Conservation (phyloP, 257 asterid genomes). For the Henckelia pumila region DNA sequence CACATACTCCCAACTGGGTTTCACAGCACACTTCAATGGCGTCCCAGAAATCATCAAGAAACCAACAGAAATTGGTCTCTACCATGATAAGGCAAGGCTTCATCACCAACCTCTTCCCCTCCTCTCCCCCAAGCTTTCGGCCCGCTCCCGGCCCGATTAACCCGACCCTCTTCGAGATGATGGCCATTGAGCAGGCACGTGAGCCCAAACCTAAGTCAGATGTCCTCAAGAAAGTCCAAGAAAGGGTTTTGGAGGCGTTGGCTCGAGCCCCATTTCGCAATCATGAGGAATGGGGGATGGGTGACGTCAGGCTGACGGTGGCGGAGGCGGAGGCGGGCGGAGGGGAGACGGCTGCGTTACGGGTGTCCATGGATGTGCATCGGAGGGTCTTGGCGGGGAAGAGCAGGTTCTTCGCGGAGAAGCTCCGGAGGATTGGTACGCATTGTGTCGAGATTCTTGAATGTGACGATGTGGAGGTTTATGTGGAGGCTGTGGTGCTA, state of each 20-base stretch:
- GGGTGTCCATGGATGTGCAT: constrained; percentile 75
- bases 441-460: constrained; percentile 89
- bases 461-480: constrained; percentile 81
- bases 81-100: constrained; percentile 88
- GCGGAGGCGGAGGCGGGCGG: constrained; percentile 45
- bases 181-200: constrained; percentile 65
- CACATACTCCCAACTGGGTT: too few relatives aligned
- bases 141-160: constrained; percentile 30
- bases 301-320: constrained; percentile 85
- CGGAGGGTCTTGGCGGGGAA: constrained; percentile 53
- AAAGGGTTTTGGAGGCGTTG: constrained; percentile 52
- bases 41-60: constrained; percentile 41
- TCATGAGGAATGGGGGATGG: constrained; percentile 31
- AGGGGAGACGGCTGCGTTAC: constrained; percentile 32
- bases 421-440: constrained; percentile 60
- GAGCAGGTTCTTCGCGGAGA: constrained; percentile 81
- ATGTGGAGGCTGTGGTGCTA: constrained; percentile 73
- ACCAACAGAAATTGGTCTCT: constrained; percentile 55
- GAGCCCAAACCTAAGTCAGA: constrained; percentile 43
- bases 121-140: constrained; percentile 50
- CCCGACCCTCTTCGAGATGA: constrained; percentile 81
- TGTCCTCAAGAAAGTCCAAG: constrained; percentile 46
- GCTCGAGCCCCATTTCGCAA: constrained; percentile 50
- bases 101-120: constrained; percentile 67
- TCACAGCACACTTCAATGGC: constrained; percentile 45